Conservation (phyloP, 176 grass and related monocot species). For the Bolboschoenus planiculmis region DNA sequence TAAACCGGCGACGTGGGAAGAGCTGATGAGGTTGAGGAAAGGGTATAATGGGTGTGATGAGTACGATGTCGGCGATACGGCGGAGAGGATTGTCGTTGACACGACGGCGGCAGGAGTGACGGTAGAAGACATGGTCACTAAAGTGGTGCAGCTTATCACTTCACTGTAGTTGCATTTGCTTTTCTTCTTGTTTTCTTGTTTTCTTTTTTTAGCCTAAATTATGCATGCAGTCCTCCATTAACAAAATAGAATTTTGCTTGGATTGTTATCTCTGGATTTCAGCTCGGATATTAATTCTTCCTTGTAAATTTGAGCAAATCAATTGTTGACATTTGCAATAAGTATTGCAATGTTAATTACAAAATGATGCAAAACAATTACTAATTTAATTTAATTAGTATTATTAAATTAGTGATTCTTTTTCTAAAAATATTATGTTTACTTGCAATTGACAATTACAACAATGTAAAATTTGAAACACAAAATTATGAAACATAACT, state of each 20-base stretch:
- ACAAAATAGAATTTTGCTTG: neutral
- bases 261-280: neutral
- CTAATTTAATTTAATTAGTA: too few species aligned
- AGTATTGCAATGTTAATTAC: too few species aligned
- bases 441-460: too few species aligned
- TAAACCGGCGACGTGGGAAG: constrained; percentile 63
- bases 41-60: constrained; percentile 54
- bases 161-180: constrained; percentile 4
- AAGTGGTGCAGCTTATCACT: constrained; percentile 44
- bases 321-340: too few species aligned
- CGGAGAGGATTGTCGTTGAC: constrained; percentile 55
- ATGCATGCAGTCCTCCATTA: too few species aligned
- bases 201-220: neutral
- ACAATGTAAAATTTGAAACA: too few species aligned
- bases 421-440: too few species aligned
- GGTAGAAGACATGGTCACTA: constrained; percentile 10
- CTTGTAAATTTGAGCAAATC: too few species aligned
- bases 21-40: constrained; percentile 50
- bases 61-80: constrained; percentile 44
- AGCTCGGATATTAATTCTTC: neutral
- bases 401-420: too few species aligned
- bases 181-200: neutral
- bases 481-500: too few species aligned
- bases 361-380: too few species aligned
- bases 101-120: constrained; percentile 29